phyloP scores from a whole-genome alignment of 805 yeast genomes.

The Isabelozyma pseudorhagii region DNA sequence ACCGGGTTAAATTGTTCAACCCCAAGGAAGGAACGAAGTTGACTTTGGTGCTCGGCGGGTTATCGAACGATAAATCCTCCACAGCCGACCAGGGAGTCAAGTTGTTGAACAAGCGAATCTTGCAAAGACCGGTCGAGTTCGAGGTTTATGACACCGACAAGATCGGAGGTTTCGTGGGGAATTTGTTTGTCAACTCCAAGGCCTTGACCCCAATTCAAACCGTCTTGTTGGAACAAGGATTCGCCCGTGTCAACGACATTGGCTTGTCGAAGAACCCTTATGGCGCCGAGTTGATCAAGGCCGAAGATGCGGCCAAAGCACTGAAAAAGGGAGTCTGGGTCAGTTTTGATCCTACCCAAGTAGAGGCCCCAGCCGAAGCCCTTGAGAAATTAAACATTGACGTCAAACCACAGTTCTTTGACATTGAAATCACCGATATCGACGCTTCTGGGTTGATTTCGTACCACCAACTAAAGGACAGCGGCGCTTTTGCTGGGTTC shows the following conservation, averaged over 20 bases:
- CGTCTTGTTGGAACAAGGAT: conserved; percentile 57
- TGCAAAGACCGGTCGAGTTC: conserved; percentile 73
- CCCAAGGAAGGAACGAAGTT: conserved; percentile 72
- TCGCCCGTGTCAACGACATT: conserved; percentile 60
- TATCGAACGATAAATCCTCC: conserved; percentile 40
- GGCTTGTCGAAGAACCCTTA: conserved; percentile 59
- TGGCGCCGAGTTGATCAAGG: conserved; percentile 51
- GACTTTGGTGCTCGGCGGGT: conserved; percentile 74
- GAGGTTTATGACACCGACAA: conserved; percentile 70
- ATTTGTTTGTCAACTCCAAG: conserved; percentile 51
- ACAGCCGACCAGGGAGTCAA: conserved; percentile 50
- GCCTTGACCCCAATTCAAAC: conserved; percentile 53
- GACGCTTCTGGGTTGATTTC: conserved; percentile 41
- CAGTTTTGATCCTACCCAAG: conserved; percentile 45
- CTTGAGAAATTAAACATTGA: conserved; percentile 17
- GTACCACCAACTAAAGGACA: conserved; percentile 42
- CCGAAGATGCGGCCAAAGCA: conserved; percentile 60
- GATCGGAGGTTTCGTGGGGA: conserved; percentile 79
- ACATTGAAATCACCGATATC: conserved; percentile 53
- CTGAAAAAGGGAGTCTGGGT: conserved; percentile 66
- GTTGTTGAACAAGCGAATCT: conserved; percentile 49
- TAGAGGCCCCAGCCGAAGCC: conserved; percentile 24
- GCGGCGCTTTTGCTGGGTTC: conserved; percentile 36
- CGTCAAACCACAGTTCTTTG: conserved; percentile 44
- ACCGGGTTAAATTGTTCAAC: conserved; percentile 60